These are phyloP conservation scores for Solanum peruvianum DNA, from an alignment of 257 asterid species.

Conservation along the genomic window DNA sequence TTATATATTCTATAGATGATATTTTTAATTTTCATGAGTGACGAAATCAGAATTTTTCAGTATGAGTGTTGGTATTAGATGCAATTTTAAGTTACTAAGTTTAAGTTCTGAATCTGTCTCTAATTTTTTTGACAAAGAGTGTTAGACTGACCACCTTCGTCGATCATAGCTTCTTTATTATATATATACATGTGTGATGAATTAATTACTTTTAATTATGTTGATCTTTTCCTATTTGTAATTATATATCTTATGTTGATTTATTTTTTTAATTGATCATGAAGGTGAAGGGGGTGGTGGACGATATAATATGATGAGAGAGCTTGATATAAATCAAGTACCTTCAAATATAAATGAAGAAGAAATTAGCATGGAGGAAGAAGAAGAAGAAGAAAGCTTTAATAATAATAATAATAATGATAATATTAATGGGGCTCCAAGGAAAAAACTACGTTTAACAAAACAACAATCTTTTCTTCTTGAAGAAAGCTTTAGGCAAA, in stretches of 20 bases:
- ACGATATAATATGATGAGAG: conserved; percentile 17
- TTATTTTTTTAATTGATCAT: neutral
- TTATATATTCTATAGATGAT: neutral
- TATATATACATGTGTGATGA: no score
- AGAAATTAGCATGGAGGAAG: conserved; percentile 40
- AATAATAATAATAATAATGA: neutral
- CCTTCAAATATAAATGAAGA: conserved; percentile 25
- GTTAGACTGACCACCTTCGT: neutral
- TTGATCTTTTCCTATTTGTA: neutral
- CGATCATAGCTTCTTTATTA: neutral
- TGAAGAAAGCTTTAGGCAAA: conserved; percentile 59
- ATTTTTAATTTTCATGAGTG: neutral
- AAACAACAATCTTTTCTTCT: conserved; percentile 66
- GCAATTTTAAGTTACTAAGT: no score
- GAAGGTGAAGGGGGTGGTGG: conserved; percentile 31
- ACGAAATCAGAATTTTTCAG: neutral
- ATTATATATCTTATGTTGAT: neutral
- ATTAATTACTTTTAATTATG: neutral
- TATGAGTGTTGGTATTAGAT: neutral
- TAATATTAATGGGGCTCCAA: conserved; percentile 16
- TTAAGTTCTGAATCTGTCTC: neutral
- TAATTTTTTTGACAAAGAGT: neutral
- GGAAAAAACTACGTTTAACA: conserved; percentile 70
- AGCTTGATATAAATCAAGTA: conserved; percentile 52
- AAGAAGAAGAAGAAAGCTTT: conserved; percentile 26